Evolutionary conservation across 2,329 filamentous ascomycete species (phyloP), one percentile per base, ranked within the genome.

Genomic region (Cercospora brassicicola): DNA sequence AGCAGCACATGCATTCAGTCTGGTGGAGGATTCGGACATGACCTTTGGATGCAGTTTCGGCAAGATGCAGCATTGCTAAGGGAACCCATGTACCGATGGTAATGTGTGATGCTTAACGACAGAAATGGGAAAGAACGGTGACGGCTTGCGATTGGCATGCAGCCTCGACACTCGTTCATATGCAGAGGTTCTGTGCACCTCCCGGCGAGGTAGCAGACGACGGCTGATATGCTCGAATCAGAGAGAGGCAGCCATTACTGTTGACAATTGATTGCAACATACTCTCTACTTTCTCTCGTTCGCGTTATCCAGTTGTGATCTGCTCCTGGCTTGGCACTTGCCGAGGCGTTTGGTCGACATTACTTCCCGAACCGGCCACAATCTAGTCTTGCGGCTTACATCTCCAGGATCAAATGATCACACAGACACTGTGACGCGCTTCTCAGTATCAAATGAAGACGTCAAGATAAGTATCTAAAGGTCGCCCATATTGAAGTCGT

Each of bases 71-170:
- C 55, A 67, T 62, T 62, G 57, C 55, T 64, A 28, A 31, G 59
- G 33, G 20, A 28, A 23, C 31, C 18, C 55, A 64, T 45, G 15
- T 64, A 53, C 31, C 42, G 67, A 67, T 64, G 61, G 45, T 74
- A 73, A 73, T 72, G 69, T 73, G 67, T 72, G 67, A 62, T 71
- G 69, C 67, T 59, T 70, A 70, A 66, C 66, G 69, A 42, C 51
- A 18, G 51, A 55, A 36, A 57, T 30, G 53, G 60, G 56, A 55
- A 51, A 45, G 55, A 61, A 61, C 55, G 57, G 39, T 23, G 42
- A 39, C 6, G 60, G 53, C 33, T 51, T 61, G 36, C 57, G 18
- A 51, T 57, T 62, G 57, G 48, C 33, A 45, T 39, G 59, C 36
- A 51, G 39, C 18, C 42, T 36, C 42, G 64, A 66, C 64, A 66